Evolutionary conservation across 805 yeast species (phyloP), one percentile per base, ranked within the genome.

Genomic region (Ogataea siamensis): DNA sequence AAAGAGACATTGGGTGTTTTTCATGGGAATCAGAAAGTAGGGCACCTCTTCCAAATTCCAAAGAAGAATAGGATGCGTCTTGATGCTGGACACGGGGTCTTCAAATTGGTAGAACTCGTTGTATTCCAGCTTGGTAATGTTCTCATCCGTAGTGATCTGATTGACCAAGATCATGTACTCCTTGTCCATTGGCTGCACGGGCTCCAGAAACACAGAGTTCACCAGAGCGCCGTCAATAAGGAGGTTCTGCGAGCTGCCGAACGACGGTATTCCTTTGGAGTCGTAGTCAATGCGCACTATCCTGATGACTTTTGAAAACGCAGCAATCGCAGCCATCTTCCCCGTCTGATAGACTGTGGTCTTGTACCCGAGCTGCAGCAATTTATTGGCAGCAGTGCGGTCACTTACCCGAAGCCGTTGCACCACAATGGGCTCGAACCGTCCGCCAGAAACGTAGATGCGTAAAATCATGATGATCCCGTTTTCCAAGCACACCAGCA

Each of bases 21-120:
- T 33, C 3, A 60, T 39, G 2, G 64, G 53, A 10, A 60, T 34
- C 30, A 58, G 25, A 25, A 50, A 51, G 12, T 46, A 33, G 1
- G 67, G 67, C 1, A 59, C 24, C 16, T 52, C 57, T 39, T 58
- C 57, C 7, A 48, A 42, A 21, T 49, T 53, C n/a, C 54, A 46
- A 4, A 58, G 34, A 12, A 58, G 32, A 2, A 43, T 29, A 2
- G 57, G 47, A 11, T 50, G 43, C 31, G 54, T 56, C 14, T 38
- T 50, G 11, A 44, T 39, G 16, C 46, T 28, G 15, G 38, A 40
- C 8, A 43, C 46, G 11, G 42, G 34, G 8, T 36, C 40, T 2
- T 43, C 26, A 20, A 39, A 37, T 11, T 45, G 11, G 40, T 52
- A 54, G 15, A 54, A 40, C 29, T 58, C 62, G 25, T 39, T 40